Evolutionary conservation across 2,329 filamentous ascomycete genomes (phyloP), one percentile per base, ranked within the genome.

Genomic region (Apiospora arundinis): DNA sequence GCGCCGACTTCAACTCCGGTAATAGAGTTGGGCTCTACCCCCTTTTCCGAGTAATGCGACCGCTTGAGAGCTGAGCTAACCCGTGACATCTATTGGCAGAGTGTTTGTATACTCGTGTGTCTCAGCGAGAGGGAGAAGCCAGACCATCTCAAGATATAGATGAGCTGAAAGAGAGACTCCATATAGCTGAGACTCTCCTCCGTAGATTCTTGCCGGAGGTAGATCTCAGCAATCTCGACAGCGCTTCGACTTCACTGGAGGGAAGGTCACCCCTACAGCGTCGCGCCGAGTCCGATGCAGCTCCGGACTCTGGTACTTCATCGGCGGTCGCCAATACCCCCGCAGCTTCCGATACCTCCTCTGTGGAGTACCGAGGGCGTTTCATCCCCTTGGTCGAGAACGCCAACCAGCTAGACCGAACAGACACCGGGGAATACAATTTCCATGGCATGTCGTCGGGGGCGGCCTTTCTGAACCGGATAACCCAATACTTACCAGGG

Each of bases 1-100:
- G 71, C n/a, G 71, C 71, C 56, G 71, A 72, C 32, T 72, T 72
- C 71, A 69, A 71, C 40, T 71, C 70, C 16, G 66, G 70, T 71
- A 66, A 52, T n/a, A n/a, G n/a, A n/a, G n/a, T 63, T 18, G 18
- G n/a, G 21, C 21, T 18, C 6, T 8, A 14, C 8, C 16, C 28
- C 52, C 16, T 60, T n/a, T n/a, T n/a, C n/a, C n/a, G n/a, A n/a
- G n/a, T n/a, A n/a, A n/a, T n/a, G n/a, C n/a, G n/a, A n/a, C n/a
- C n/a, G n/a, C n/a, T n/a, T n/a, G n/a, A n/a, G n/a, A n/a, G n/a
- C n/a, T n/a, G n/a, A n/a, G 69, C 65, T 48, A 46, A 63, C 32
- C 14, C 12, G 25, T 52, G 4, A 16, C 28, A 8, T 9, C 18
- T n/a, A 11, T 16, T 21, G 18, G 4, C 32, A 60, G 52, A 37